These are phyloP conservation scores for Mucor indicus DNA, from an alignment of 371 early-diverging fungal species.

Conservation along the genomic window DNA sequence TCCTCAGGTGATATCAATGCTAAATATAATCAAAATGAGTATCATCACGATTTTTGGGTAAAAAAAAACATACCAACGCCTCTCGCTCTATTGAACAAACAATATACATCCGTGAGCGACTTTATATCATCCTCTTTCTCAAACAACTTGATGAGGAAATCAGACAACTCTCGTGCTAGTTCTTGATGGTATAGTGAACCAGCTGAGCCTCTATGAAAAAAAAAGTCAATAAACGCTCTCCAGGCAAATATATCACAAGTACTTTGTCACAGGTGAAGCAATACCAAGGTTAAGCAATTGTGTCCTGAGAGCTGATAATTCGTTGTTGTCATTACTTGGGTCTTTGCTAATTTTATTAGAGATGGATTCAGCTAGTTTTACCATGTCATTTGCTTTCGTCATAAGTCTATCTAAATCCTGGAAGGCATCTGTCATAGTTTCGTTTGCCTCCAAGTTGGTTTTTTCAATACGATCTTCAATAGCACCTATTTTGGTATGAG, in stretches of 20 bases:
- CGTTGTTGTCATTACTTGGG: constrained; percentile 35
- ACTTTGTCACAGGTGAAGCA: constrained; percentile 84
- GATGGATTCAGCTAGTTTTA: constrained; percentile 73
- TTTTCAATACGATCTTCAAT: constrained; percentile 72
- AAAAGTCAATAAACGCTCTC: too few species aligned
- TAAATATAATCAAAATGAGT: constrained; percentile 8
- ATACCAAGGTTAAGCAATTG: constrained; percentile 85
- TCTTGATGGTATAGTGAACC: constrained; percentile 85
- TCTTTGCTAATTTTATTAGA: constrained; percentile 61
- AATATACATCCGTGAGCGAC: constrained; percentile 86
- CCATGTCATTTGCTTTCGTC: constrained; percentile 87
- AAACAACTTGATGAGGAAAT: constrained; percentile 69
- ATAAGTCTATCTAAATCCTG: constrained; percentile 82
- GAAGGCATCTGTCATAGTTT: constrained; percentile 78
- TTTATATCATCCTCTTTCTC: constrained; percentile 68
- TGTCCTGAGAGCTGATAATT: constrained; percentile 61
- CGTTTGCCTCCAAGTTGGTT: constrained; percentile 58
- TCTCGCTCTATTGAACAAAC: constrained; percentile 89
- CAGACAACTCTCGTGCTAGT: constrained; percentile 80
- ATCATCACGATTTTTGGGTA: background rate
- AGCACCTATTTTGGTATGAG: constrained; percentile 47
- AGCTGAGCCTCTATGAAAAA: constrained; percentile 61
- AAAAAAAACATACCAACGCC: constrained; percentile 64
- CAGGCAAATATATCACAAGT: background rate
- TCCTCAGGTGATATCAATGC: constrained; percentile 88